Base-by-base conservation (phyloP, 768 basidiomycete species). In the Rhodotorula paludigena region DNA sequence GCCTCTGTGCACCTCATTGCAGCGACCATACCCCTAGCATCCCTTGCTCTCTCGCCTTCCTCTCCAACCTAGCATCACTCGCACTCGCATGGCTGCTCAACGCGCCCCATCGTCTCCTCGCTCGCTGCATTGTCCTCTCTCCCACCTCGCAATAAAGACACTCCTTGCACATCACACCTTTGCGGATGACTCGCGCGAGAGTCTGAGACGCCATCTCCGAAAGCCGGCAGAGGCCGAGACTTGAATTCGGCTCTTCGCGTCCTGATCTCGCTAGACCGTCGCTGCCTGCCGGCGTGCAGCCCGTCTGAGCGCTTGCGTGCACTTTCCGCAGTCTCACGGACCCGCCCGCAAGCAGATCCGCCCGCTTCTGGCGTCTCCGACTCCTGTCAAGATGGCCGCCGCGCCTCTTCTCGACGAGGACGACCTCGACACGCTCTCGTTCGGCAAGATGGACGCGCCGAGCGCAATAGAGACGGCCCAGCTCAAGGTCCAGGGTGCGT, bases 401-500 rank as follows among this genome's bases (percentile, higher is more conserved):
- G 23, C 38, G 15, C 8, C 35, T 5, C 38, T n/a, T 8, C 38
- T 55, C 54, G 38, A 25, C 54, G 54, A 55, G 8, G 54, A 39
- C 38, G 54, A 55, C 38, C 54, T 55, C 36, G 54, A 55, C 36
- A 28, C 33, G 12, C 38, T 55, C 38, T 55, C 54, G 54, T 55
- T 39, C 54, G 54, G 38, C 25, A 18, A 28, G 32, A 32, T 2
- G 49, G 36, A 16, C 35, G 10, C 23, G n/a, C 16, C 32, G 30
- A 30, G 30, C 20, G 25, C n/a, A 7, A 2, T 54, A 4, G 41
- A 53, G 33, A 42, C 51, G 0, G 63, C 21, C 2, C 53, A 58
- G 25, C 62, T 73, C 57, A 73, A 64, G 51, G 64, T 73, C 42
- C 54, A 73, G 41, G 71, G 71, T 66, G 57, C 48, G 64, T 33